Evolutionary conservation across 2,329 filamentous ascomycete genomes (phyloP), one percentile per base, ranked within the genome.

Genomic region (Penicillium hesseltinei): DNA sequence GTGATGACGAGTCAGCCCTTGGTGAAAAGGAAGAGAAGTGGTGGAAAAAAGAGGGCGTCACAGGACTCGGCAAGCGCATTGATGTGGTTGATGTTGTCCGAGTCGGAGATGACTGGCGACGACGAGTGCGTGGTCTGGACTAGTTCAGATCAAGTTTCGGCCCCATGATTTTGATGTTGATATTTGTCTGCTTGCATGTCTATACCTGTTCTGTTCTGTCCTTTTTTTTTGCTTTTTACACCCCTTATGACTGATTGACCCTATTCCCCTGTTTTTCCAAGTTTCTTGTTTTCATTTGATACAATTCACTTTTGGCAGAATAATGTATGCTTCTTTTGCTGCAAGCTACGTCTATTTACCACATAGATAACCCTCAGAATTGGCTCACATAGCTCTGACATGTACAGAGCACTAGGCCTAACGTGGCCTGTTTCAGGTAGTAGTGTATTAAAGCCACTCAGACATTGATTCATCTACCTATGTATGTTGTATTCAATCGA

Each of bases 51-150:
- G 86, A 91, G 56, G 89, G 92, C 44, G 85, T 91, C 58, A 91
- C 95, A 25, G 92, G 93, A 2, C 81, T 92, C 56, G 93, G 93
- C 17, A 89, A 94, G 70, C 90, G 91, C 4, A 87, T 97, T 29
- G 87, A 96, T 39, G 87, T 97, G 19, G 91, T 97, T 3, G 93
- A 97, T 73, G 89, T 88, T 33, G 81, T 88, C 62, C 82, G 90
- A 49, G 84, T 96, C 19, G 87, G 88, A 51, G 92, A 97, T 66
- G 93, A 97, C 75, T 97, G 92, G 89, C 82, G 83, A 61, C 86
- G 90, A 70, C 83, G 93, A 59, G 86, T 95, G 56, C 86, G 87
- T 69, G 89, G 89, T 54, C 75, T 76, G 64, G 81, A 83, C 65
- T 83, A 73, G 72, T 49, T 51, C 17, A 15, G 23, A 49, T 23